A percentile compares a stretch with the other conserved stretches of the same genome.
Evolutionary conservation across 2,329 filamentous ascomycete genomes (phyloP).

Genomic region (Amylocarpus encephaloides): DNA sequence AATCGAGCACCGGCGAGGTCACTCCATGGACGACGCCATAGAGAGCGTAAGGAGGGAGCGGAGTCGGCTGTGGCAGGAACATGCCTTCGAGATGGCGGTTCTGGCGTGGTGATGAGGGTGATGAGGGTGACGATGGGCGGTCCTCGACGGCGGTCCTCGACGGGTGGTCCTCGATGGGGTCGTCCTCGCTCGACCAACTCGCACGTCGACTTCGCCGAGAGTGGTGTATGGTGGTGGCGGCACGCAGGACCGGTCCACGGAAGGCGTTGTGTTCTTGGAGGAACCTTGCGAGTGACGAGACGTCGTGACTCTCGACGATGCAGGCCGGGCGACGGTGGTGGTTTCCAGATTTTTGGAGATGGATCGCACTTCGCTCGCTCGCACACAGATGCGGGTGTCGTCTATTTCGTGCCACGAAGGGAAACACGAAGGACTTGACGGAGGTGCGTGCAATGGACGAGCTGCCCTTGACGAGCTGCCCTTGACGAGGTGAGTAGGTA

Average conservation of each 20-base stretch:
- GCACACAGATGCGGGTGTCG: not conserved
- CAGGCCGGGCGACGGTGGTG: too few species aligned
- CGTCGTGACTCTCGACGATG: too few species aligned
- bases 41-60: slow-evolving; percentile 23
- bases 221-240: too few species aligned
- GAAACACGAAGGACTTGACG: not conserved
- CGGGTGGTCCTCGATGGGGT: too few species aligned
- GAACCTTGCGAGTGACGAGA: too few species aligned
- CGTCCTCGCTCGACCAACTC: too few species aligned
- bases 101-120: not conserved
- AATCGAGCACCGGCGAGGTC: slow-evolving; percentile 5
- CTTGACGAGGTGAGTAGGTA: too few species aligned
- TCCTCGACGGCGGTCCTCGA: not conserved
- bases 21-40: slow-evolving; percentile 16
- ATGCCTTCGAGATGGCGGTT: slow-evolving; percentile 10
- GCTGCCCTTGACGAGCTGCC: too few species aligned
- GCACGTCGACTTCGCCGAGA: not conserved
- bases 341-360: too few species aligned
- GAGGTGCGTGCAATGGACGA: not conserved
- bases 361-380: too few species aligned
- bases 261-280: too few species aligned
- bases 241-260: too few species aligned
- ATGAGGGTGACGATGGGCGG: not conserved
- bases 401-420: not conserved
- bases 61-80: slow-evolving; percentile 31